Percentiles rank a stretch among this genome's conserved stretches.
Evolutionary conservation across 345 rosid genomes (phyloP).

Genomic region (Abelmoschus esculentus): DNA sequence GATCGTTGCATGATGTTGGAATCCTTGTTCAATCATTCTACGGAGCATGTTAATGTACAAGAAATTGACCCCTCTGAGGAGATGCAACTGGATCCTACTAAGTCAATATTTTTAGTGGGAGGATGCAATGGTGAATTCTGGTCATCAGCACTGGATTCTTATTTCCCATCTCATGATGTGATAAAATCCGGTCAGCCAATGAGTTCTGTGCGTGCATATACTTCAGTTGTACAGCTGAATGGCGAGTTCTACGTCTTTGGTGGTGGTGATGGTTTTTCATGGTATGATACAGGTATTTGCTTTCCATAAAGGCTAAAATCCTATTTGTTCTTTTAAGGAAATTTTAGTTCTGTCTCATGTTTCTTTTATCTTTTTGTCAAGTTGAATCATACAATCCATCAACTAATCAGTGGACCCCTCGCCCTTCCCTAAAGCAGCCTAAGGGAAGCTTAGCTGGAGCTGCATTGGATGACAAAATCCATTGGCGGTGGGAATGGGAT

Average conservation of each 20-base stretch:
- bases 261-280: constrained; percentile 47
- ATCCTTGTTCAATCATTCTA: constrained; percentile 23
- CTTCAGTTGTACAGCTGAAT: constrained; percentile 49
- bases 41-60: constrained; percentile 13
- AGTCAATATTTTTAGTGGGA: constrained; percentile 53
- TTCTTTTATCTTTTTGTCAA: constrained; percentile 20
- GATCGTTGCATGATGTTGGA: constrained; percentile 36
- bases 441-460: constrained; percentile 69
- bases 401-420: constrained; percentile 46
- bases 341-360: constrained; percentile 7
- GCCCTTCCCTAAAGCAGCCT: constrained; percentile 39
- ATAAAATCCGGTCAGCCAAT: constrained; percentile 42
- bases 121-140: constrained; percentile 52
- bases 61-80: constrained; percentile 26
- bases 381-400: constrained; percentile 58
- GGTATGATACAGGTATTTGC: constrained; percentile 60
- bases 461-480: constrained; percentile 40
- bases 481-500: constrained; percentile 63
- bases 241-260: constrained; percentile 55
- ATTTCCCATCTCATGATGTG: constrained; percentile 48
- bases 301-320: constrained; percentile 4
- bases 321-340: neutral
- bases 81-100: constrained; percentile 35
- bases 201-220: constrained; percentile 53
- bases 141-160: constrained; percentile 45